Base-by-base conservation (phyloP, 305 asterid species). In the Plantago lanceolata region DNA sequence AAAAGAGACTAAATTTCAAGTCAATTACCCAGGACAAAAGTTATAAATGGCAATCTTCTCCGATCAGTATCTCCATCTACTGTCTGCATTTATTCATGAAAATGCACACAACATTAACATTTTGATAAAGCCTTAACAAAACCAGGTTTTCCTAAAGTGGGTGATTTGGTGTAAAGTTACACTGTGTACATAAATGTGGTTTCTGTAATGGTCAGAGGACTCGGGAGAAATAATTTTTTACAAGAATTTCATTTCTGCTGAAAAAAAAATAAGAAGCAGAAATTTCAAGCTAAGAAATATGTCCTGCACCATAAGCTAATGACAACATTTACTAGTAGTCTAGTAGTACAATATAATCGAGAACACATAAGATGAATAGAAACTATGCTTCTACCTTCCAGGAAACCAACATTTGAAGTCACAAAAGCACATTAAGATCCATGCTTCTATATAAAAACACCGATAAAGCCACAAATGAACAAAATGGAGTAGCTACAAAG, bases 21-120 rank as follows among this genome's bases (percentile, higher is more conserved):
- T 61, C 51, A 65, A 61, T 81, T 89, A 91, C 98, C 96, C 78
- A 91, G 72, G 69, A 91, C 93, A 75, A 88, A 91, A 60, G 94
- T 64, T 52, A 88, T 71, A 70, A 81, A 87, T 5, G 94, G 94
- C 49, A 18, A 64, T 57, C 61, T 67, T 72, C 74, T 82, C 64
- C 75, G 63, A 66, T 68, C 68, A 76, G 75, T 70, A 73, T 68
- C 69, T 82, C 85, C 88, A 75, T 73, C 79, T 63, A 70, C 83
- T 62, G 65, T 86, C 98, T 92, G 84, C 73, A 63, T 68, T 60
- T 68, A 74, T 19, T 57, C 56, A 74, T 65, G 50, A 68, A 67
- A 60, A 33, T 5, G 40, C 40, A 50, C 76, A 54, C 24, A 64
- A 33, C 59, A 76, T 64, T 51, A 49, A 53, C 15, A 71, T 48